Conservation (phyloP, 495 filamentous ascomycete genomes). For the Acidomyces sp. region DNA sequence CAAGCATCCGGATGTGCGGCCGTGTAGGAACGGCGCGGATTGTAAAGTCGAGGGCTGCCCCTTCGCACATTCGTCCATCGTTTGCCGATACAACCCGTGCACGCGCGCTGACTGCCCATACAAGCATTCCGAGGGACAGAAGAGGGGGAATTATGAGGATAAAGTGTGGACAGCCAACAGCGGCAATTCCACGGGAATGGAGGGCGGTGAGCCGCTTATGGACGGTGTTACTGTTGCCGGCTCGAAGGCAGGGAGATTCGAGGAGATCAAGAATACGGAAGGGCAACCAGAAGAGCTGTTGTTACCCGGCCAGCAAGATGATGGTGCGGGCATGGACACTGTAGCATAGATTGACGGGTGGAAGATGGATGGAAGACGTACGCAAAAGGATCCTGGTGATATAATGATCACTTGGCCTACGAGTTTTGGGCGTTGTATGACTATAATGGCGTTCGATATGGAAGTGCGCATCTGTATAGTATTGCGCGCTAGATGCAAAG, state of each 20-base stretch:
- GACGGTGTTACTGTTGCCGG: not conserved
- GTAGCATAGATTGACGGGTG: too few relatives aligned
- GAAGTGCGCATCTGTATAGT: too few relatives aligned
- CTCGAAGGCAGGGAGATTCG: constrained; percentile 4
- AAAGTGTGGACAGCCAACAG: constrained; percentile 77
- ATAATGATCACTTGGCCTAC: too few relatives aligned
- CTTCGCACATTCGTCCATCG: constrained; percentile 68
- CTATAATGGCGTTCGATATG: too few relatives aligned
- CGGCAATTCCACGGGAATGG: constrained; percentile 10
- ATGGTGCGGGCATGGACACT: too few relatives aligned
- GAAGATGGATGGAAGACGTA: too few relatives aligned
- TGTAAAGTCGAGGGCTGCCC: constrained; percentile 75
- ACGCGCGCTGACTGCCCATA: constrained; percentile 71
- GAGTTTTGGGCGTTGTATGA: too few relatives aligned
- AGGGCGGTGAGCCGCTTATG: not conserved
- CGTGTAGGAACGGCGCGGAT: constrained; percentile 87
- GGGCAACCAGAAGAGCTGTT: constrained; percentile 15
- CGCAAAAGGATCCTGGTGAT: too few relatives aligned
- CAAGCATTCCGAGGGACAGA: constrained; percentile 86
- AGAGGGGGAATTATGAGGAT: constrained; percentile 58
- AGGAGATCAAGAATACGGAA: constrained; percentile 1
- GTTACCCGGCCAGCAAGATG: constrained; percentile 14
- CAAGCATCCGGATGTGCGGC: constrained; percentile 64
- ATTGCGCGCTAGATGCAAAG: too few relatives aligned
- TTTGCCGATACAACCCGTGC: constrained; percentile 88